Conservation (phyloP, 2,329 filamentous ascomycete species). For the Colletotrichum sp. region DNA sequence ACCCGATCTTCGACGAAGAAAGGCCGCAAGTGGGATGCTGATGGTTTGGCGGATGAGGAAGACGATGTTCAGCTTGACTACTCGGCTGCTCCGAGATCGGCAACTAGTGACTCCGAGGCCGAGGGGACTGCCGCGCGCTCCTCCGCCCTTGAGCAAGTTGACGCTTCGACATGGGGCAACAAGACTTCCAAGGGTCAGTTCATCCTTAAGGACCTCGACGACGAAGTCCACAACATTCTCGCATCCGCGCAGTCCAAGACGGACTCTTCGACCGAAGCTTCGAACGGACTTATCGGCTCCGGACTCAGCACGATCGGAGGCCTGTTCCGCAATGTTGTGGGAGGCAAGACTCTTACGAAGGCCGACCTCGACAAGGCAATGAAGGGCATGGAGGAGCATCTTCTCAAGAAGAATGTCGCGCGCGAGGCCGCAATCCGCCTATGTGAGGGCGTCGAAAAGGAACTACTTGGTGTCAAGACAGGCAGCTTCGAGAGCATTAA, state of each 20-base stretch:
- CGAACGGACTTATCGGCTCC: constrained; percentile 75
- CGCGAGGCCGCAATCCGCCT: constrained; percentile 90
- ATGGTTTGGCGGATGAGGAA: constrained; percentile 86
- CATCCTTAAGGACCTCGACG: constrained; percentile 88
- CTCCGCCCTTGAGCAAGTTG: constrained; percentile 73
- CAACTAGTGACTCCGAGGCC: constrained; percentile 57
- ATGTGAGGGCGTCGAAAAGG: constrained; percentile 89
- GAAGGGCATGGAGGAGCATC: constrained; percentile 94
- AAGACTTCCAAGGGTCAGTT: constrained; percentile 90
- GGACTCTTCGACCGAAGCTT: constrained; percentile 44
- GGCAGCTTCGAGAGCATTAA: constrained; percentile 90
- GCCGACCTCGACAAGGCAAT: constrained; percentile 90
- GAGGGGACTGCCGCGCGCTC: constrained; percentile 52
- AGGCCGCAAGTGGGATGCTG: constrained; percentile 89
- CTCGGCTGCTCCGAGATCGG: constrained; percentile 66
- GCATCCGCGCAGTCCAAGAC: constrained; percentile 74
- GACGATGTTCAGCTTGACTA: constrained; percentile 86
- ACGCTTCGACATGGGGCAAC: constrained; percentile 82
- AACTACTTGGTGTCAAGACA: constrained; percentile 89
- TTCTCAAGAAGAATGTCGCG: constrained; percentile 95
- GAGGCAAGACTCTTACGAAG: constrained; percentile 89
- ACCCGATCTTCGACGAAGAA: constrained; percentile 72
- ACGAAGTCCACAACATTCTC: constrained; percentile 91
- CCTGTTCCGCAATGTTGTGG: constrained; percentile 92
- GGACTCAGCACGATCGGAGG: constrained; percentile 84